A percentile compares a stretch with the other conserved stretches of the same genome.
Conservation (phyloP, 163 green algal genomes). For the Coccomyxa subellipsoidea region DNA sequence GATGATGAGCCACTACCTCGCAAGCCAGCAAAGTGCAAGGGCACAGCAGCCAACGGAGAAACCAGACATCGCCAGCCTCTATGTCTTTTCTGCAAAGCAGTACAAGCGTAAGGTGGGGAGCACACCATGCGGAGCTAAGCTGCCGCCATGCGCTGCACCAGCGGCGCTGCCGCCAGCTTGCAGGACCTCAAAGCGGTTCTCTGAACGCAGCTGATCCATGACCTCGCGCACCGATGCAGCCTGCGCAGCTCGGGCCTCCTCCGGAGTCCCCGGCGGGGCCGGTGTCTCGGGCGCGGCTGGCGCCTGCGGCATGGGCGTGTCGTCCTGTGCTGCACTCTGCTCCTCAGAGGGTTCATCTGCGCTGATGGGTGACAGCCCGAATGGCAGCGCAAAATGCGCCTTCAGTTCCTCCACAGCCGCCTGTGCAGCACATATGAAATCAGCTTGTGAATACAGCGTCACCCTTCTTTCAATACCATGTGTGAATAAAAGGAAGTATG, state of each 20-base stretch:
- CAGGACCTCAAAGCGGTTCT: not conserved
- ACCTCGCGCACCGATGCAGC: slow-evolving; percentile 2
- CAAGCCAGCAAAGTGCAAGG: not conserved
- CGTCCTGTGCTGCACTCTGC: not conserved
- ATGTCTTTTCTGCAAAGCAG: not conserved
- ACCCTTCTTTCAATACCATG: not conserved
- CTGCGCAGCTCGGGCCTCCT: not conserved
- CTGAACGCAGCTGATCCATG: not conserved
- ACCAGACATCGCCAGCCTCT: not conserved
- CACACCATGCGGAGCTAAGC: not conserved
- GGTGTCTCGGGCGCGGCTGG: no score
- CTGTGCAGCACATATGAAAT: not conserved
- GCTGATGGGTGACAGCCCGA: not conserved
- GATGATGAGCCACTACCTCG: not conserved
- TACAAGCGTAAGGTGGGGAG: not conserved
- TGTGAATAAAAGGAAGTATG: not conserved
- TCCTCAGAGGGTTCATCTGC: not conserved
- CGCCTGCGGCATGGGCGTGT: not conserved
- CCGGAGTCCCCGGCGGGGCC: not conserved
- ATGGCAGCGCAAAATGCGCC: not conserved
- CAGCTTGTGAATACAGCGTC: not conserved
- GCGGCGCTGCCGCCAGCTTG: not conserved
- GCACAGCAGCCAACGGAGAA: not conserved
- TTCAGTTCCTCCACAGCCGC: not conserved
- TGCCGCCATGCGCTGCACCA: not conserved